Evolutionary conservation across 352 stramenopile genomes (phyloP).

Genomic region (Phytopythium delawarense): DNA sequence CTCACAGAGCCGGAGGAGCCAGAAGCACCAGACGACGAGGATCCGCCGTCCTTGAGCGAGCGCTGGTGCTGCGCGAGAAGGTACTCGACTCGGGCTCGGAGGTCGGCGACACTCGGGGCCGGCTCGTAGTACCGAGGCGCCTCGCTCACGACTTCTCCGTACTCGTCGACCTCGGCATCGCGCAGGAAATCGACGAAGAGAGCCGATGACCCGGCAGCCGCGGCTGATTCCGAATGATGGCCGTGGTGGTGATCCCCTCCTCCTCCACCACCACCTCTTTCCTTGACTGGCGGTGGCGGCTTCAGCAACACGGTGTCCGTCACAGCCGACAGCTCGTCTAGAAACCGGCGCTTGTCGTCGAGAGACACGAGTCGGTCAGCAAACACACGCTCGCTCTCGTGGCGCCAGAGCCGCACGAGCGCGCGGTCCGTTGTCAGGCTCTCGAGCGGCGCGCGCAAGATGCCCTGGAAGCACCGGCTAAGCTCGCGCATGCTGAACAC

Average conservation of each 20-base stretch:
- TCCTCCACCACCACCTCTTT: constrained; percentile 1
- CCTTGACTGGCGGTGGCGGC: constrained; percentile 17
- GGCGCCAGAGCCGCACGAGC: constrained; percentile 73
- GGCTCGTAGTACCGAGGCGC: constrained; percentile 83
- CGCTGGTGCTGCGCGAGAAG: constrained; percentile 82
- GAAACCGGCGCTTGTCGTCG: constrained; percentile 71
- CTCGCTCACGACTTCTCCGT: constrained; percentile 72
- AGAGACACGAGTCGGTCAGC: constrained; percentile 63
- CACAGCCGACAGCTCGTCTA: constrained; percentile 46
- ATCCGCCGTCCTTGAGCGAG: constrained; percentile 33
- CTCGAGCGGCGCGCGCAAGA: constrained; percentile 57
- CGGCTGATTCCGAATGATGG: neutral
- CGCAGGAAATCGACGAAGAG: constrained; percentile 87
- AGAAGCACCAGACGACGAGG: neutral
- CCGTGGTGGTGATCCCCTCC: neutral
- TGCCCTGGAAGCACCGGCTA: constrained; percentile 72
- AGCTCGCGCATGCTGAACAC: constrained; percentile 79
- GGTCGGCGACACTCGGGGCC: constrained; percentile 30
- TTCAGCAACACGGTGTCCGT: constrained; percentile 42
- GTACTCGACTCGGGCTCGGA: constrained; percentile 53
- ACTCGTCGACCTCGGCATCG: constrained; percentile 79
- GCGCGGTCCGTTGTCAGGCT: constrained; percentile 42
- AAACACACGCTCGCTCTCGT: constrained; percentile 85
- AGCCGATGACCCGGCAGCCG: neutral
- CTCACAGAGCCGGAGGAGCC: neutral